Conservation (phyloP, 768 basidiomycete species). For the Dioszegia hungarica region DNA sequence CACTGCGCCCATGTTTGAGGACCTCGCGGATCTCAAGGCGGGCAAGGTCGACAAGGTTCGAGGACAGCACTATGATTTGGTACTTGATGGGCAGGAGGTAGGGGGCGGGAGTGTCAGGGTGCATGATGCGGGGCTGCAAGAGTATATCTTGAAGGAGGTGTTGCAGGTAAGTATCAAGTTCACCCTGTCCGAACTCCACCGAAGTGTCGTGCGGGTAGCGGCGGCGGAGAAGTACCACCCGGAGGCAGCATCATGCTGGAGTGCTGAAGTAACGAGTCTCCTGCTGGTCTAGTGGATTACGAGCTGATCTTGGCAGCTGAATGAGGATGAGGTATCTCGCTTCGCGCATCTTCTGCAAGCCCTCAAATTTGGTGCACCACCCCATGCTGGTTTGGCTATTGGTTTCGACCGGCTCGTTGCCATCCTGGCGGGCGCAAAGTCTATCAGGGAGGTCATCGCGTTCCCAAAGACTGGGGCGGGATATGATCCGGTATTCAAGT, state of each 20-base stretch:
- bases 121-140: slow-evolving; percentile 82
- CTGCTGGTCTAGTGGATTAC: no score
- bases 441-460: slow-evolving; percentile 92
- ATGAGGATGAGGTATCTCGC: slow-evolving; percentile 63
- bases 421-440: slow-evolving; percentile 76
- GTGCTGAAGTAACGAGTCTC: no score
- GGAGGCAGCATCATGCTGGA: no score
- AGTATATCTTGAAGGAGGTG: slow-evolving; percentile 69
- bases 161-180: slow-evolving; percentile 58
- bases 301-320: slow-evolving; percentile 56
- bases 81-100: slow-evolving; percentile 87
- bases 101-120: slow-evolving; percentile 91
- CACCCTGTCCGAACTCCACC: not conserved
- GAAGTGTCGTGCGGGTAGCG: no score
- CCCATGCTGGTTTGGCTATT: slow-evolving; percentile 90
- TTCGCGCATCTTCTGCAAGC: slow-evolving; percentile 85
- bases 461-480: slow-evolving; percentile 88
- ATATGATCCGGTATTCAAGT: slow-evolving; percentile 80
- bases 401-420: slow-evolving; percentile 91
- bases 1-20: slow-evolving; percentile 90
- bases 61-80: slow-evolving; percentile 94
- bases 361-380: slow-evolving; percentile 82
- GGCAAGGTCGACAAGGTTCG: slow-evolving; percentile 65
- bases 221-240: no score
- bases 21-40: slow-evolving; percentile 68